phyloP scores from a whole-genome alignment of 1,284 basidiomycete species.

The Phellopilus nigrolimitatus region DNA sequence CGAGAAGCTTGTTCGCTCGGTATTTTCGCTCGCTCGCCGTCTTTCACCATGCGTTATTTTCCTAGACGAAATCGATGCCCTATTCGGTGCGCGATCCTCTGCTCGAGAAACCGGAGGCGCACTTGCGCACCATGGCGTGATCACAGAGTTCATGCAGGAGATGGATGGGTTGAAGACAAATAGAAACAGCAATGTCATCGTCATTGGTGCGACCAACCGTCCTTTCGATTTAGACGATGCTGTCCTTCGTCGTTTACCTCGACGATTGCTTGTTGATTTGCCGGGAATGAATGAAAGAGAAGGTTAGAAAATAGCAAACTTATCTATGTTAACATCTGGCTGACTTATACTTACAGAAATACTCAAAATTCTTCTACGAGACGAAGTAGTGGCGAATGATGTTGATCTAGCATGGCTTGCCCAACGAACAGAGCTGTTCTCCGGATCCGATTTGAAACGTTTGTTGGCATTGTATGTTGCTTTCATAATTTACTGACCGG shows the following conservation, averaged over 20 bases:
- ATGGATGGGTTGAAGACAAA: slow-evolving; percentile 91
- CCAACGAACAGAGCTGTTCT: slow-evolving; percentile 78
- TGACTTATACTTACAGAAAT: slow-evolving; percentile 53
- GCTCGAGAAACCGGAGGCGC: slow-evolving; percentile 77
- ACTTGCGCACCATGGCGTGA: slow-evolving; percentile 78
- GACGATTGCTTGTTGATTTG: slow-evolving; percentile 79
- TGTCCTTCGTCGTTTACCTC: slow-evolving; percentile 77
- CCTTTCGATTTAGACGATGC: slow-evolving; percentile 85
- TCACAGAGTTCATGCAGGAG: slow-evolving; percentile 98
- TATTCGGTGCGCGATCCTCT: slow-evolving; percentile 86
- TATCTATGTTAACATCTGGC: slow-evolving; percentile 3
- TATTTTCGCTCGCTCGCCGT: slow-evolving; percentile 85
- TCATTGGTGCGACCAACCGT: slow-evolving; percentile 93
- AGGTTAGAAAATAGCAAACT: slow-evolving; percentile 41
- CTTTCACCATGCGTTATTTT: slow-evolving; percentile 94
- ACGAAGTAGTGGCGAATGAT: slow-evolving; percentile 68
- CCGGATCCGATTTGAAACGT: slow-evolving; percentile 94
- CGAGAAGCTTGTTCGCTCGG: slow-evolving; percentile 88
- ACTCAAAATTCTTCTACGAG: slow-evolving; percentile 74
- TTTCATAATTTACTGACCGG: slow-evolving; percentile 18
- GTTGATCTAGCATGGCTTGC: slow-evolving; percentile 64
- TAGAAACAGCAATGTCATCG: slow-evolving; percentile 79
- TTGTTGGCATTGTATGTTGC: slow-evolving; percentile 30
- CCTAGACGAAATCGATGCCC: slow-evolving; percentile 92
- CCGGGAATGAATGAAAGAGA: slow-evolving; percentile 78